These are phyloP conservation scores for Guyanaporus albipodus DNA, from an alignment of 768 basidiomycete genomes.

Conservation along the genomic window DNA sequence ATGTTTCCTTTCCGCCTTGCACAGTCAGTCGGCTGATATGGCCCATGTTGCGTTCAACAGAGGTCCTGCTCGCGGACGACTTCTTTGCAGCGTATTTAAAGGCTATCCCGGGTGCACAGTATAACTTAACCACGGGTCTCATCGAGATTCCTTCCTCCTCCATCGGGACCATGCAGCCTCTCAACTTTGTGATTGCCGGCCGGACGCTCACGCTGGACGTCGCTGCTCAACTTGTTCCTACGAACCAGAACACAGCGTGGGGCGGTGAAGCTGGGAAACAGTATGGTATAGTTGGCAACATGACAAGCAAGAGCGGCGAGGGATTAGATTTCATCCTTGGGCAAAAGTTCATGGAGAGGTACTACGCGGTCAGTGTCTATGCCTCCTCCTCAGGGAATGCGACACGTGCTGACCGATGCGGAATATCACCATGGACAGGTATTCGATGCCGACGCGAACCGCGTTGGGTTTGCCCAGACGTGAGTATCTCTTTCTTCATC, in stretches of 20 bases:
- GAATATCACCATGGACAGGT: not conserved
- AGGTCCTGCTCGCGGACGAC: slow-evolving; percentile 20
- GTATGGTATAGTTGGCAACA: slow-evolving; percentile 4
- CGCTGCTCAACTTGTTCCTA: slow-evolving; percentile 16
- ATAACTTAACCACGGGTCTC: too few relatives aligned
- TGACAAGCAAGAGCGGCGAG: not conserved
- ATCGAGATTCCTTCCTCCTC: slow-evolving; percentile 15
- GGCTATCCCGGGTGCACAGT: slow-evolving; percentile 12
- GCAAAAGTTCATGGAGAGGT: not conserved
- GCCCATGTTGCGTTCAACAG: slow-evolving; percentile 1
- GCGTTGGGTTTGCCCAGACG: not conserved
- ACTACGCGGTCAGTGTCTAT: not conserved
- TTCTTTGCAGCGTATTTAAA: slow-evolving; percentile 12
- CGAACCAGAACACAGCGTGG: slow-evolving; percentile 12
- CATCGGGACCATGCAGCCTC: slow-evolving; percentile 9
- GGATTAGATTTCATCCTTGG: not conserved
- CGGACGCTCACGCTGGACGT: slow-evolving; percentile 13
- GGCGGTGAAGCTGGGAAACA: slow-evolving; percentile 9
- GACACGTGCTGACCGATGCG: not conserved
- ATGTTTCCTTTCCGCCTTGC: not conserved
- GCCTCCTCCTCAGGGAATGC: not conserved
- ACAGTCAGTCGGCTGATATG: not conserved
- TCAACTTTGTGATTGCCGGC: slow-evolving; percentile 11
- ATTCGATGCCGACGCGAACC: not conserved
- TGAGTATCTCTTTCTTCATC: too few relatives aligned